Evolutionary conservation across 768 basidiomycete genomes (phyloP).

Genomic region (Podaxis mareebaensis): DNA sequence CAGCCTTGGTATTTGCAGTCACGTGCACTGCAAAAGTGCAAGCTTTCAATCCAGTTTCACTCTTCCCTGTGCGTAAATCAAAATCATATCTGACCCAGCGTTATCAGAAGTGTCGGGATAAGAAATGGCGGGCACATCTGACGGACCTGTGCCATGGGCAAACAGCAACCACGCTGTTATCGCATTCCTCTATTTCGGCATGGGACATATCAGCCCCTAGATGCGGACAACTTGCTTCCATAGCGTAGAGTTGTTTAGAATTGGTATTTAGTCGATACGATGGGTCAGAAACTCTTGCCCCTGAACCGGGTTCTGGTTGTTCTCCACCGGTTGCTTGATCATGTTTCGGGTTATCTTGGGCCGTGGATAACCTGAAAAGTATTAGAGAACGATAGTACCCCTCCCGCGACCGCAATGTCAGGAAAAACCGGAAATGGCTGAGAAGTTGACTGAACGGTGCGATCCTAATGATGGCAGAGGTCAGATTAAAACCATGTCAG

Average conservation of each 20-base stretch:
- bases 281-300: conserved; percentile 15
- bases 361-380: conserved; percentile 58
- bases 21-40: conserved; percentile 68
- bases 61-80: conserved; percentile 66
- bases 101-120: not conserved
- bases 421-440: conserved; percentile 59
- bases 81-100: conserved; percentile 64
- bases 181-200: conserved; percentile 75
- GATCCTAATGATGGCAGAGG: conserved; percentile 33
- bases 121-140: not conserved
- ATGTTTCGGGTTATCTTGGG: conserved; percentile 16
- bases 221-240: conserved; percentile 83
- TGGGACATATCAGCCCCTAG: conserved; percentile 79
- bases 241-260: conserved; percentile 60
- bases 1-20: conserved; percentile 36
- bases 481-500: not conserved
- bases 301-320: conserved; percentile 4
- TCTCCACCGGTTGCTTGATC: conserved; percentile 9
- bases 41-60: conserved; percentile 66
- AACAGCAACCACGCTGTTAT: conserved; percentile 59
- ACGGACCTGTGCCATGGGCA: conserved; percentile 76
- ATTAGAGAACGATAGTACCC: conserved; percentile 63
- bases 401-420: conserved; percentile 60
- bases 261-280: conserved; percentile 20
- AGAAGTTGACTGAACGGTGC: conserved; percentile 43